A percentile compares a stretch with the other conserved stretches of the same genome.
Evolutionary conservation across 2,329 filamentous ascomycete genomes (phyloP).

Genomic region (Fusarium sp.): DNA sequence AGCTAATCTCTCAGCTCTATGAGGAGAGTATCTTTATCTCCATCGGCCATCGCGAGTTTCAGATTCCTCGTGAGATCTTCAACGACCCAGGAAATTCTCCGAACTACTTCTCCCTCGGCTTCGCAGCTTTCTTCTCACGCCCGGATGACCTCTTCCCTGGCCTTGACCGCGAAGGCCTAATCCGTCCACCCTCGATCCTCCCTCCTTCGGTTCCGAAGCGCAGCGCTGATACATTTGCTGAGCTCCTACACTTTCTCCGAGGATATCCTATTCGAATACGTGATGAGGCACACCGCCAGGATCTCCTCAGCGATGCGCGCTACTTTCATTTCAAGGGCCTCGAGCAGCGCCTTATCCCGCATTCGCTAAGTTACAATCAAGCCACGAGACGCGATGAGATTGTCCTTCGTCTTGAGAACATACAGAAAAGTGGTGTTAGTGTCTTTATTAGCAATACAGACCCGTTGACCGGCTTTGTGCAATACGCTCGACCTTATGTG

Average conservation of each 20-base stretch:
- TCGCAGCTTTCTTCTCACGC: constrained; percentile 85
- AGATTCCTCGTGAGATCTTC: constrained; percentile 89
- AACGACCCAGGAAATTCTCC: constrained; percentile 86
- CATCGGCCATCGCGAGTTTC: constrained; percentile 87
- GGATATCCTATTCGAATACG: constrained; percentile 85
- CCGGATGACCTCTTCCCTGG: constrained; percentile 87
- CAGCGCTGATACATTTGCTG: constrained; percentile 83
- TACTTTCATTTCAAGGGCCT: constrained; percentile 94
- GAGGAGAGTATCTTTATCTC: constrained; percentile 92
- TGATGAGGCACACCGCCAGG: constrained; percentile 77
- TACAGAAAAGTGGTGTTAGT: constrained; percentile 86
- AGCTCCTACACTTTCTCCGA: constrained; percentile 81
- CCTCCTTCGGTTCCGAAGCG: constrained; percentile 84
- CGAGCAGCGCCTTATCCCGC: constrained; percentile 86
- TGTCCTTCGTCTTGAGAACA: constrained; percentile 79
- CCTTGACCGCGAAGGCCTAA: constrained; percentile 77
- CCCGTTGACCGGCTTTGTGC: constrained; percentile 64
- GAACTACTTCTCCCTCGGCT: constrained; percentile 94
- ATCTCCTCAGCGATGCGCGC: constrained; percentile 83
- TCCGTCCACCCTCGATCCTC: constrained; percentile 86
- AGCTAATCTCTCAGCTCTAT: constrained; percentile 89
- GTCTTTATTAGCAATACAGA: constrained; percentile 57
- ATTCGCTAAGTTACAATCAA: constrained; percentile 79
- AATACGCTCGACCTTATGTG: constrained; percentile 86
- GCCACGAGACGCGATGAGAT: constrained; percentile 77